Evolutionary conservation across 306 rosid species (phyloP).

Genomic region (Rosa rugosa): DNA sequence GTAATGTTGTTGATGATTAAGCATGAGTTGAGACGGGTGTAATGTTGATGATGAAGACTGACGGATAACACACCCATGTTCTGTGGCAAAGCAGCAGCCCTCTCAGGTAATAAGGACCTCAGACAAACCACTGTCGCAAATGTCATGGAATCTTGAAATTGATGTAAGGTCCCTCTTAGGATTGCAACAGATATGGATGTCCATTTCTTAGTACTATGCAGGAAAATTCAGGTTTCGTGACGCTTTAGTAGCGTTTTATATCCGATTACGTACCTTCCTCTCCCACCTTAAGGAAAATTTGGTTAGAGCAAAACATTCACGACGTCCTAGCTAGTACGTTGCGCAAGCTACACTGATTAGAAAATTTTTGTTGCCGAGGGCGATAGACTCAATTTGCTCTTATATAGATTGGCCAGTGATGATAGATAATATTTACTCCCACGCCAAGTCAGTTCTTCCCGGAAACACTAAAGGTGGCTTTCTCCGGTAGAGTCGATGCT

Average conservation of each 20-base stretch:
- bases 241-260: too few species aligned
- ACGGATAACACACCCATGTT: constrained; percentile 31
- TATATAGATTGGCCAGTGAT: neutral
- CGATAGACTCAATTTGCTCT: neutral
- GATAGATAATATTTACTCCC: neutral
- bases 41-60: constrained; percentile 40
- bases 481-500: neutral
- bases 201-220: neutral
- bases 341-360: too few species aligned
- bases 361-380: too few species aligned
- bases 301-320: too few species aligned
- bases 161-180: constrained; percentile 1
- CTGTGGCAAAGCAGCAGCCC: constrained; percentile 35
- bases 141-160: constrained; percentile 2
- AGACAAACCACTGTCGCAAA: constrained; percentile 19
- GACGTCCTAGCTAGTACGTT: too few species aligned
- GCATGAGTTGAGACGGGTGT: too few species aligned
- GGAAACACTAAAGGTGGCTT: neutral
- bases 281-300: too few species aligned
- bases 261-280: too few species aligned
- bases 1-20: constrained; percentile 39
- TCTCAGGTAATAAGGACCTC: constrained; percentile 29
- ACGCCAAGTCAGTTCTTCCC: neutral
- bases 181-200: neutral
- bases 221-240: neutral